Percentiles rank a stretch among this genome's conserved stretches.
Evolutionary conservation across 306 rosid genomes (phyloP).

Genomic region (Lagenaria siceraria): DNA sequence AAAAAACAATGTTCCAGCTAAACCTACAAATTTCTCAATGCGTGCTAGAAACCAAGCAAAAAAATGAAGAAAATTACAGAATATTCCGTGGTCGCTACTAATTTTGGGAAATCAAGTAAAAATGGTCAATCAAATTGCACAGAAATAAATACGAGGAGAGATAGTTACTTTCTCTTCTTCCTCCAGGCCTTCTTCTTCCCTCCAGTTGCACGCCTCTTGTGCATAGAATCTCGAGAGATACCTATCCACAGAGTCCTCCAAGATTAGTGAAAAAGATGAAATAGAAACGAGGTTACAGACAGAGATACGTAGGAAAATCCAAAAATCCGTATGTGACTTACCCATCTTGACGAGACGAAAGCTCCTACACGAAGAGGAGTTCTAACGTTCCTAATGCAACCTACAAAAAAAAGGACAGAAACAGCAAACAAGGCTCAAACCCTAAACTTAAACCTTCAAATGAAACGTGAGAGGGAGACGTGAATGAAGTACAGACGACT

Average conservation of each 20-base stretch:
- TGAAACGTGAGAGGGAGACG: not conserved
- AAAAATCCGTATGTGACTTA: not conserved
- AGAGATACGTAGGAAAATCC: not conserved
- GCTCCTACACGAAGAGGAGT: not conserved
- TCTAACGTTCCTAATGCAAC: not conserved
- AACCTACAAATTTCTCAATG: not conserved
- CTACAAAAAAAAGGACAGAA: not conserved
- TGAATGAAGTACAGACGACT: not conserved
- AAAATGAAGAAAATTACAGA: not conserved
- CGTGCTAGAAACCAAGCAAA: not conserved
- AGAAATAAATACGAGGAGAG: not conserved
- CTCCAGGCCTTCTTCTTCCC: slow-evolving; percentile 9
- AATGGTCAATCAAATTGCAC: not conserved
- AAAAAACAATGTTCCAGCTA: not conserved
- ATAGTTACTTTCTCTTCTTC: slow-evolving; percentile 3
- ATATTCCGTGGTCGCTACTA: not conserved
- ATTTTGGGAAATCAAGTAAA: not conserved
- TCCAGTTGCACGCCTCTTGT: slow-evolving; percentile 6
- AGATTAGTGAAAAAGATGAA: not conserved
- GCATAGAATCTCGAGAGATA: slow-evolving; percentile 10
- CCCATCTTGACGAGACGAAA: not conserved
- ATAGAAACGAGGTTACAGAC: not conserved
- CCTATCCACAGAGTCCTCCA: not conserved
- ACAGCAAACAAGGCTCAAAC: not conserved
- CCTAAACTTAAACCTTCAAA: not conserved